Percentiles rank a stretch among this genome's conserved stretches.
Conservation (phyloP, 2,329 filamentous ascomycete species). For the Piedraia hortae region DNA sequence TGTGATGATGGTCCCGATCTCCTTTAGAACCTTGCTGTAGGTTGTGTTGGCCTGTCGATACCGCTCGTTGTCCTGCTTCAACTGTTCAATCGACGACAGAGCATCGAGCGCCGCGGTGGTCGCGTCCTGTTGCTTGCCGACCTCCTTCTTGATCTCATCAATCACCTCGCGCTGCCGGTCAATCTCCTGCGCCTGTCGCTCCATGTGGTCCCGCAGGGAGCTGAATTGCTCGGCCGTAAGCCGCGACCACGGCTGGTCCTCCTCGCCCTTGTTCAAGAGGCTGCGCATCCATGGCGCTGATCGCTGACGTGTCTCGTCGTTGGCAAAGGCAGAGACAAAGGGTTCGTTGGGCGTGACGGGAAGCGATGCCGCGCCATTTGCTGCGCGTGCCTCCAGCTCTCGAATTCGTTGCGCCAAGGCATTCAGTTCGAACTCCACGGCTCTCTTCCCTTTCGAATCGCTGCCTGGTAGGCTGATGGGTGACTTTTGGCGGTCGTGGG, state of each 20-base stretch:
- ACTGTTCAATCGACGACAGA: conserved; percentile 53
- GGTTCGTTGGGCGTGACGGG: conserved; percentile 63
- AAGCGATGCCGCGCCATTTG: conserved; percentile 20
- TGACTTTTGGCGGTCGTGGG: too few species aligned
- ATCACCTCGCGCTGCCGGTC: conserved; percentile 68
- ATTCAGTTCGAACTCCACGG: conserved; percentile 58
- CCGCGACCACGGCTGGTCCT: conserved; percentile 20
- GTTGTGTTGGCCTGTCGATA: conserved; percentile 95
- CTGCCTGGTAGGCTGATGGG: conserved; percentile 55
- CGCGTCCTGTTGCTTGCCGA: conserved; percentile 59
- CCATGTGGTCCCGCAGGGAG: conserved; percentile 67
- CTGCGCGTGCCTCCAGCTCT: conserved; percentile 53
- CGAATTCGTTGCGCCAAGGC: conserved; percentile 54
- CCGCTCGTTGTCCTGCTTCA: conserved; percentile 85
- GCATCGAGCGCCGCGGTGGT: conserved; percentile 56
- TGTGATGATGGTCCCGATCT: conserved; percentile 93
- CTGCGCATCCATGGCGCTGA: conserved; percentile 21
- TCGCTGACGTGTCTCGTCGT: conserved; percentile 14
- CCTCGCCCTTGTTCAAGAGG: conserved; percentile 26
- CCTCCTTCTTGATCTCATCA: conserved; percentile 57
- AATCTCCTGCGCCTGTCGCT: conserved; percentile 79
- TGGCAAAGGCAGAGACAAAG: conserved; percentile 23
- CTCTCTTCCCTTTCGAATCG: conserved; percentile 45
- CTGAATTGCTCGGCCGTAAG: conserved; percentile 62
- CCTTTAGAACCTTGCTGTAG: conserved; percentile 86